Conservation (phyloP, 208 protist genomes). For the Tetramitus jugosus region DNA sequence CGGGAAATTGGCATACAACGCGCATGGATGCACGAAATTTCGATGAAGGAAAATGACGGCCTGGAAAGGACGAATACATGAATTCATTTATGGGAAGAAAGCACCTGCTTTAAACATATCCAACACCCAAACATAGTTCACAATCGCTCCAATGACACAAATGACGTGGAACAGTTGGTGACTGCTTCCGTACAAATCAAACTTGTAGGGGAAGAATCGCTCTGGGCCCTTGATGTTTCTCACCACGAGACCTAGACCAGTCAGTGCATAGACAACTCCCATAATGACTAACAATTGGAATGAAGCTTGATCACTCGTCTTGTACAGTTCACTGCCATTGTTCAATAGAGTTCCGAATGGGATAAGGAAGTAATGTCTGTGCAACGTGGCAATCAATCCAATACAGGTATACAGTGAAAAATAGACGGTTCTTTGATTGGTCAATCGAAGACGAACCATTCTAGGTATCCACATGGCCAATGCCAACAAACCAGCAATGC, state of each 20-base stretch:
- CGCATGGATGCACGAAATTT: too few relatives aligned
- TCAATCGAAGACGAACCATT: slow-evolving; percentile 8
- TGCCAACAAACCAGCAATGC: not conserved
- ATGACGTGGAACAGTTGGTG: slow-evolving; percentile 10
- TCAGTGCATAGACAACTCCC: not conserved
- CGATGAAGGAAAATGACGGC: too few relatives aligned
- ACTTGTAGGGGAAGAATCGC: not conserved
- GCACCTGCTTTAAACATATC: not conserved
- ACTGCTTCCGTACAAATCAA: slow-evolving; percentile 6
- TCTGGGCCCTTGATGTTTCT: not conserved
- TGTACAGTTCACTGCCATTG: not conserved
- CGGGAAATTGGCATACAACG: too few relatives aligned
- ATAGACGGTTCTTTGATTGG: slow-evolving; percentile 13
- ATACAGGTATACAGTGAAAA: slow-evolving; percentile 7
- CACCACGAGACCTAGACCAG: not conserved
- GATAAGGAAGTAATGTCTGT: not conserved
- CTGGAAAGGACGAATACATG: too few relatives aligned
- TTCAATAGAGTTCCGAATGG: too few relatives aligned
- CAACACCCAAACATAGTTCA: not conserved
- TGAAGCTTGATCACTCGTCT: not conserved
- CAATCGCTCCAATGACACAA: too few relatives aligned
- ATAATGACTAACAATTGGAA: not conserved
- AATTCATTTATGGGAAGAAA: too few relatives aligned
- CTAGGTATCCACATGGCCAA: not conserved
- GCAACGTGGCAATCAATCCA: not conserved